Conservation (phyloP, 805 yeast genomes). For the Spathaspora passalidarum region DNA sequence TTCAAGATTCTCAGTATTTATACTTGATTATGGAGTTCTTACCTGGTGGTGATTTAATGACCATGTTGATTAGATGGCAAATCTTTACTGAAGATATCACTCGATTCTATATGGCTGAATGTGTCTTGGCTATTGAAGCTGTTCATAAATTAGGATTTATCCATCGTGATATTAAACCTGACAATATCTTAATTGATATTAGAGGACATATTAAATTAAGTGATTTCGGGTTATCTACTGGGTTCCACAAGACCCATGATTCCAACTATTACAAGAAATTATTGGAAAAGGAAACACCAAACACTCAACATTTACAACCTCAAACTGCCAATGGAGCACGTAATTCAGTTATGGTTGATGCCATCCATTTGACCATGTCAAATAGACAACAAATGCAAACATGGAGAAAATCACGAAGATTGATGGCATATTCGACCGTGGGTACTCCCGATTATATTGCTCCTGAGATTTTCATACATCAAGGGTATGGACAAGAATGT, state of each 20-base stretch:
- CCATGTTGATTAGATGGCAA: slow-evolving; percentile 93
- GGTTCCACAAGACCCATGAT: slow-evolving; percentile 92
- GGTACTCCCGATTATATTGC: slow-evolving; percentile 97
- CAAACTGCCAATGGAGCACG: slow-evolving; percentile 39
- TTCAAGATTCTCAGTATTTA: slow-evolving; percentile 73
- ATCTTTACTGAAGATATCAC: slow-evolving; percentile 91
- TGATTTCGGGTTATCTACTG: slow-evolving; percentile 83
- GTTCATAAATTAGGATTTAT: slow-evolving; percentile 90
- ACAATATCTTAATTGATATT: slow-evolving; percentile 85
- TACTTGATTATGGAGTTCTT: slow-evolving; percentile 77
- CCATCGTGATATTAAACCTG: slow-evolving; percentile 97
- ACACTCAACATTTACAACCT: slow-evolving; percentile 23
- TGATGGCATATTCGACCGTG: slow-evolving; percentile 95
- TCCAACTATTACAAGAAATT: slow-evolving; percentile 80
- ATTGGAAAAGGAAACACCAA: slow-evolving; percentile 58
- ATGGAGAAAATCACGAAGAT: slow-evolving; percentile 87
- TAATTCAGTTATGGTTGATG: slow-evolving; percentile 86
- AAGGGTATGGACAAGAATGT: slow-evolving; percentile 95
- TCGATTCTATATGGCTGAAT: slow-evolving; percentile 92
- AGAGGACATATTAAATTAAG: slow-evolving; percentile 65
- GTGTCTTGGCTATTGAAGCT: slow-evolving; percentile 92
- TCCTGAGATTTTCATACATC: slow-evolving; percentile 88
- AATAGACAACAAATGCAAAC: slow-evolving; percentile 94
- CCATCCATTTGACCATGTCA: slow-evolving; percentile 92
- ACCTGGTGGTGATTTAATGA: slow-evolving; percentile 89